Percentiles rank a stretch among this genome's conserved stretches.
phyloP scores from a whole-genome alignment of 768 basidiomycete species.

The Pholiota microspora region DNA sequence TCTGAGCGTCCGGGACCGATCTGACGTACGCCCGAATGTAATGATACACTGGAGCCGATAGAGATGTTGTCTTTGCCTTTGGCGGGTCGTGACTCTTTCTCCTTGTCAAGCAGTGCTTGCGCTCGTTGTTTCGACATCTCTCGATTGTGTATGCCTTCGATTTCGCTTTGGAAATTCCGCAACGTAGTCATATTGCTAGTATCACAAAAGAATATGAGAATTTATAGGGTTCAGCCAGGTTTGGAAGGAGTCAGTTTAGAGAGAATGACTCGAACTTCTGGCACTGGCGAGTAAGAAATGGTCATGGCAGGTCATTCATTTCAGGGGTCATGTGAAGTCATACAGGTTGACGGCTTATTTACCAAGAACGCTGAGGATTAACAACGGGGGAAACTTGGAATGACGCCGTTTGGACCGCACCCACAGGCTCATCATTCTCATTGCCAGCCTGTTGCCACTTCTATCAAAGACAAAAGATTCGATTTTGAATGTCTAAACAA shows the following conservation, averaged over 20 bases:
- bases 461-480: too few relatives aligned
- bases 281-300: not conserved
- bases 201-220: not conserved
- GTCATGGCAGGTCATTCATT: conserved; percentile 5
- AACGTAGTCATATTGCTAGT: conserved; percentile 46
- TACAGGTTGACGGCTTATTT: not conserved
- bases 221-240: not conserved
- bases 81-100: conserved; percentile 31
- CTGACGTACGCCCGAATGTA: conserved; percentile 1
- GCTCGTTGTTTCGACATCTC: conserved; percentile 64
- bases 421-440: too few relatives aligned
- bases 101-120: conserved; percentile 30
- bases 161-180: conserved; percentile 70
- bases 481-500: too few relatives aligned
- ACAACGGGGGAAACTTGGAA: too few relatives aligned
- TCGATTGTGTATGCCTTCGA: conserved; percentile 70
- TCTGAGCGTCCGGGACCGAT: conserved; percentile 20
- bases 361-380: not conserved
- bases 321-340: conserved; percentile 23
- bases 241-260: conserved; percentile 2
- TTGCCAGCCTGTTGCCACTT: not conserved
- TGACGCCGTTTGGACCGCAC: too few relatives aligned
- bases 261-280: not conserved
- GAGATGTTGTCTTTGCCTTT: conserved; percentile 36
- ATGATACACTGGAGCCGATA: not conserved